Conservation (phyloP, 2,329 filamentous ascomycete species). For the Pseudocercospora macadamiae region DNA sequence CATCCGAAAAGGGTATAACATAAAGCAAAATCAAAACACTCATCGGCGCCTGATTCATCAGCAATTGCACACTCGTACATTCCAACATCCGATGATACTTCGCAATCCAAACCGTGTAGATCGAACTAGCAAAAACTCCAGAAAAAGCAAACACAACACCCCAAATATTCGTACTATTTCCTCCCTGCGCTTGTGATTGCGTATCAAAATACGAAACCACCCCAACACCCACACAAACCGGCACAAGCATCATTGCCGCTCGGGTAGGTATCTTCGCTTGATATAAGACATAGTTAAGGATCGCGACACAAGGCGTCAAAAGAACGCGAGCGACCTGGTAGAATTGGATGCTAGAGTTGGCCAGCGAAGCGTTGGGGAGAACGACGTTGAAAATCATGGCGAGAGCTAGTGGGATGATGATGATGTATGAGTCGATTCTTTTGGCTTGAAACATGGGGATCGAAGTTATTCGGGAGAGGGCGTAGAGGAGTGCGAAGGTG, state of each 20-base stretch:
- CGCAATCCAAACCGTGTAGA: slow-evolving; percentile 72
- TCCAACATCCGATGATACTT: slow-evolving; percentile 67
- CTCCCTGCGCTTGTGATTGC: slow-evolving; percentile 43
- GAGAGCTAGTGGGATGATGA: slow-evolving; percentile 66
- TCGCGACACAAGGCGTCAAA: slow-evolving; percentile 66
- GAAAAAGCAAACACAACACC: slow-evolving; percentile 67
- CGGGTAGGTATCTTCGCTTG: slow-evolving; percentile 57
- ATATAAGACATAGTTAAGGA: slow-evolving; percentile 68
- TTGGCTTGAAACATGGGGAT: slow-evolving; percentile 64
- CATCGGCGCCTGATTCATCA: slow-evolving; percentile 69
- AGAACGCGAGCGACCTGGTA: slow-evolving; percentile 71
- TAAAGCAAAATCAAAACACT: slow-evolving; percentile 66
- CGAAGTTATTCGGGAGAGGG: slow-evolving; percentile 61
- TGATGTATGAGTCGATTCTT: slow-evolving; percentile 57
- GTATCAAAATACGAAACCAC: slow-evolving; percentile 71
- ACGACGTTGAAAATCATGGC: slow-evolving; percentile 72
- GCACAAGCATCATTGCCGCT: slow-evolving; percentile 59
- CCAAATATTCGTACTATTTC: slow-evolving; percentile 60
- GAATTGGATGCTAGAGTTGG: slow-evolving; percentile 69
- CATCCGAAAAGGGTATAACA: slow-evolving; percentile 67
- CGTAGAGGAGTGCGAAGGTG: slow-evolving; percentile 65
- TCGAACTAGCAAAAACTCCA: slow-evolving; percentile 66
- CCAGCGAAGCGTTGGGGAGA: slow-evolving; percentile 68
- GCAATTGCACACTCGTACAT: slow-evolving; percentile 69
- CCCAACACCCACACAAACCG: slow-evolving; percentile 66